A percentile compares a stretch with the other conserved stretches of the same genome.
Conservation (phyloP, 306 rosid genomes). For the Fragaria nilgerrensis region DNA sequence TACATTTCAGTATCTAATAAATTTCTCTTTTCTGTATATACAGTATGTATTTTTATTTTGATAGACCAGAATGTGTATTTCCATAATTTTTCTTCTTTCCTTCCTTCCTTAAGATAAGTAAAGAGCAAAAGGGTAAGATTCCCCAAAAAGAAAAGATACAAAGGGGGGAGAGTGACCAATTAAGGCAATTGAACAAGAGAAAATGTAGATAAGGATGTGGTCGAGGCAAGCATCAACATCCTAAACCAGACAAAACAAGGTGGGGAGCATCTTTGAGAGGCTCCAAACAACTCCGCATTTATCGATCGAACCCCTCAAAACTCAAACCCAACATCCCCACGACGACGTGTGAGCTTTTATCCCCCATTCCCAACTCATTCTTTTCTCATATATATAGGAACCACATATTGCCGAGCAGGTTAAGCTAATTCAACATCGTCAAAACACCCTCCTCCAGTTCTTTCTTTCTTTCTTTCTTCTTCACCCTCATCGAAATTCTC, state of each 20-base stretch:
- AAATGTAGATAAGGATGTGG: slow-evolving; percentile 52
- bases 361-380: slow-evolving; percentile 1
- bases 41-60: too few species aligned
- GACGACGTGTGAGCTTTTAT: slow-evolving; percentile 26
- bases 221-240: slow-evolving; percentile 12
- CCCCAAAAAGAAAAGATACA: slow-evolving; percentile 2
- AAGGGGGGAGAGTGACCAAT: not conserved
- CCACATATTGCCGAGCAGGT: not conserved
- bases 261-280: slow-evolving; percentile 23
- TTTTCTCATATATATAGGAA: not conserved
- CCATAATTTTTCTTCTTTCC: not conserved
- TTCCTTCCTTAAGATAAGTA: not conserved
- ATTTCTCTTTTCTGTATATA: not conserved
- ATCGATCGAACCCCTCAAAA: slow-evolving; percentile 26
- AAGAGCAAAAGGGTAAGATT: not conserved
- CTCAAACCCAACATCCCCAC: not conserved
- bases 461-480: not conserved
- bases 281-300: slow-evolving; percentile 39
- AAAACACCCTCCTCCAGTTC: not conserved
- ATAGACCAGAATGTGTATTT: too few species aligned
- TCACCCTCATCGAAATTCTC: not conserved
- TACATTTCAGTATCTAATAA: not conserved
- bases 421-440: not conserved
- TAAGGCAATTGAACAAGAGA: slow-evolving; percentile 45
- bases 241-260: slow-evolving; percentile 27